Conservation (phyloP, 1,139 yeast species). For the Hanseniaspora gamundiae region DNA sequence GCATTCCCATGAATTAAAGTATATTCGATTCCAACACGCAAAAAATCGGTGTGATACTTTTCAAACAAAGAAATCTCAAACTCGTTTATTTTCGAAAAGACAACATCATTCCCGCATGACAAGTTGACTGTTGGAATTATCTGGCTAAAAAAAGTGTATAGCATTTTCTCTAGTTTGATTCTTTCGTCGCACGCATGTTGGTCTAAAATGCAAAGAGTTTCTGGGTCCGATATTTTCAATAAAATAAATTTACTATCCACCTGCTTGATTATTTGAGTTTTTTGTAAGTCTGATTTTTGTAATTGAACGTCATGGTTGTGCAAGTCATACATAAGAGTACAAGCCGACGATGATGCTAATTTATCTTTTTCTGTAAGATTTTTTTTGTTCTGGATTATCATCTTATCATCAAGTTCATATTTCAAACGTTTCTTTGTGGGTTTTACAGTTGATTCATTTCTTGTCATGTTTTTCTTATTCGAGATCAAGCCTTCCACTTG, state of each 20-base stretch:
- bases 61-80: conserved; percentile 27
- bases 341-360: neutral
- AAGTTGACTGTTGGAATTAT: conserved; percentile 7
- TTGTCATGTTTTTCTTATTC: neutral
- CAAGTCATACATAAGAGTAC: neutral
- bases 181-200: conserved; percentile 80
- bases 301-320: neutral
- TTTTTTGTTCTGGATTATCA: neutral
- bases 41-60: conserved; percentile 25
- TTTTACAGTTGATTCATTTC: neutral
- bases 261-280: conserved; percentile 33
- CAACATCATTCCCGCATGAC: conserved; percentile 14
- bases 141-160: conserved; percentile 9
- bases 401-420: neutral
- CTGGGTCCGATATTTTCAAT: conserved; percentile 17
- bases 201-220: conserved; percentile 37
- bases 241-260: conserved; percentile 50
- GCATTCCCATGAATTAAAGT: conserved; percentile 4
- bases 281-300: conserved; percentile 10
- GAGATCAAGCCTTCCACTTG: neutral
- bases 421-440: neutral
- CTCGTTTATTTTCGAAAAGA: neutral
- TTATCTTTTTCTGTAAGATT: neutral
- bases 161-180: conserved; percentile 36
- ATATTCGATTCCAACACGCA: conserved; percentile 35